Evolutionary conservation across 257 asterid genomes (phyloP).

Genomic region (Cruciata laevipes): DNA sequence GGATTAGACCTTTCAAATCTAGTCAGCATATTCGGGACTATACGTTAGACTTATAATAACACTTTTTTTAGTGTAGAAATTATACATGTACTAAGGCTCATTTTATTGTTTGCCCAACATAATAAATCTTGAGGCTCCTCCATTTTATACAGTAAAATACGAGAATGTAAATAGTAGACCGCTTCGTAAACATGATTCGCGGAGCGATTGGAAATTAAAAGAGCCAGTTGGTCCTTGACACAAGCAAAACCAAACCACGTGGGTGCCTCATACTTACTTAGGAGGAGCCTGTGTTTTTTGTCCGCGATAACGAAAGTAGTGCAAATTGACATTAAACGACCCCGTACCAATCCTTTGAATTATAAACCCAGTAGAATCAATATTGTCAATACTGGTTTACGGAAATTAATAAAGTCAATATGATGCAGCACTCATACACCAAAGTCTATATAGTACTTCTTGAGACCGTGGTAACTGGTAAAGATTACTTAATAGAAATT

Average conservation of each 20-base stretch:
- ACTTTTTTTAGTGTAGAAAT: no score
- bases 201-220: neutral
- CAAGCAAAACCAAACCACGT: neutral
- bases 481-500: no score
- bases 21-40: no score
- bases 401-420: neutral
- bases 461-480: no score
- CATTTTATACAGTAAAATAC: no score
- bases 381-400: neutral
- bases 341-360: neutral
- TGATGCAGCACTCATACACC: no score
- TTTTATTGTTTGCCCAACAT: no score
- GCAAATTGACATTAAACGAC: neutral
- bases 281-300: neutral
- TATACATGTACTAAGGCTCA: no score
- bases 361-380: neutral
- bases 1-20: no score
- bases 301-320: neutral
- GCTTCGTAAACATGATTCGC: neutral
- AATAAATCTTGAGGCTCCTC: no score
- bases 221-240: neutral
- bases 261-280: neutral
- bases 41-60: no score
- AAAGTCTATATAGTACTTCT: neutral
- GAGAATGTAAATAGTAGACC: neutral